These are phyloP conservation scores for Lentinula lateritia DNA, from an alignment of 768 basidiomycete genomes.

Conservation along the genomic window DNA sequence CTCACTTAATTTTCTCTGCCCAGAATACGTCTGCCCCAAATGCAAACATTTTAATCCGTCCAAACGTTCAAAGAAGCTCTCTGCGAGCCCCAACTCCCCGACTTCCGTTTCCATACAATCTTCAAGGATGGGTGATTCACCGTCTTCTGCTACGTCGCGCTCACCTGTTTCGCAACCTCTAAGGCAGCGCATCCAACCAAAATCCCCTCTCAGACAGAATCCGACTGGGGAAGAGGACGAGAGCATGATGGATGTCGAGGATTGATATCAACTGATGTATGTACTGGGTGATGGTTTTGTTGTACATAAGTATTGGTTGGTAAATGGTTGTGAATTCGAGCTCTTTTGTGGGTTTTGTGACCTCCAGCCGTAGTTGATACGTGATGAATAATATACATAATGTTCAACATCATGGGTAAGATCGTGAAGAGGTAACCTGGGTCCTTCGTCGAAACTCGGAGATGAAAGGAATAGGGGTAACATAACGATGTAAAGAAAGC, in stretches of 20 bases:
- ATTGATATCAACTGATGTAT: neutral
- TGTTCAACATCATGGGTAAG: too few species aligned
- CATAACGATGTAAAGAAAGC: neutral
- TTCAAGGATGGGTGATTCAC: neutral
- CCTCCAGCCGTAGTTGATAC: too few species aligned
- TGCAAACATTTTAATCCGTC: slow-evolving; percentile 79
- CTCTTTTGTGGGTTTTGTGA: neutral
- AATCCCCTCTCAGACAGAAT: neutral
- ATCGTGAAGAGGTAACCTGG: too few species aligned
- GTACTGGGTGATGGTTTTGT: neutral
- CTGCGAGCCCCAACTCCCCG: neutral
- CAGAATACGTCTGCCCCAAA: slow-evolving; percentile 84
- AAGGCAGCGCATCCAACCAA: neutral
- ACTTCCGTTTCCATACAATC: neutral
- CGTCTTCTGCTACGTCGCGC: neutral
- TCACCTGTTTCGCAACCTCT: neutral
- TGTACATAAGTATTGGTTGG: neutral
- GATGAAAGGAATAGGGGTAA: neutral
- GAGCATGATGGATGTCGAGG: slow-evolving; percentile 3
- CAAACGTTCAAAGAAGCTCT: slow-evolving; percentile 24
- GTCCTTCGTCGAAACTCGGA: neutral
- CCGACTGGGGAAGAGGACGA: neutral
- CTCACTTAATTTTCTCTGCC: neutral
- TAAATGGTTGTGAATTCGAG: neutral
- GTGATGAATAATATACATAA: too few species aligned